Evolutionary conservation across 192 early-diverging fungal genomes (phyloP).

Genomic region (Coemansia sp.): DNA sequence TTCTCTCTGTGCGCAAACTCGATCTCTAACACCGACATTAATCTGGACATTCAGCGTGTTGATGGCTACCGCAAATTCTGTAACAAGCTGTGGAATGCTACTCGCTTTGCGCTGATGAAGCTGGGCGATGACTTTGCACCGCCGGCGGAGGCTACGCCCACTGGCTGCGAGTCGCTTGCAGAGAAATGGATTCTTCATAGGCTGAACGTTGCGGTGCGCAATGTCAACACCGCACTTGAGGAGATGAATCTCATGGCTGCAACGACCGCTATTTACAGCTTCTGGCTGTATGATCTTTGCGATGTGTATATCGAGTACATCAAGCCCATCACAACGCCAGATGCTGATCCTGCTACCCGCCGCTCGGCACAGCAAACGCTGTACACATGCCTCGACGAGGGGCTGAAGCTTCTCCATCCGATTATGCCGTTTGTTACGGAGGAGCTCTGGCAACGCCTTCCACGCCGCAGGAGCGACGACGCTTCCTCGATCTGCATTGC

Average conservation of each 20-base stretch:
- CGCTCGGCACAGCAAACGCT: constrained; percentile 79
- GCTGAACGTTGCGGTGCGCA: constrained; percentile 77
- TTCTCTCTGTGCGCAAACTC: constrained; percentile 80
- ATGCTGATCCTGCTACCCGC: constrained; percentile 57
- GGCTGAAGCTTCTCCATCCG: constrained; percentile 90
- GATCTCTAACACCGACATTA: constrained; percentile 80
- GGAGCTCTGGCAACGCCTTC: constrained; percentile 96
- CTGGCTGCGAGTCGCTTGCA: constrained; percentile 82
- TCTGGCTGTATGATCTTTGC: constrained; percentile 97
- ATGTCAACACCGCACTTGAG: constrained; percentile 72
- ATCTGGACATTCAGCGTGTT: constrained; percentile 92
- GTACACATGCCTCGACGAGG: constrained; percentile 92
- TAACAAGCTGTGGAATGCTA: constrained; percentile 99
- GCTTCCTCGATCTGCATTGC: constrained; percentile 71
- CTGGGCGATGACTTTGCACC: constrained; percentile 87
- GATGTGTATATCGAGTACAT: constrained; percentile 94
- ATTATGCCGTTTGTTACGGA: constrained; percentile 99
- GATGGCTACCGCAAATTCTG: constrained; percentile 99
- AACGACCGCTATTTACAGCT: constrained; percentile 81
- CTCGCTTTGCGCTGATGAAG: constrained; percentile 93
- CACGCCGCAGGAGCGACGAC: constrained; percentile 64
- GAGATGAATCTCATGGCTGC: constrained; percentile 91
- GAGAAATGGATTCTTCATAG: constrained; percentile 93
- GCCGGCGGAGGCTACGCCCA: constrained; percentile 48
- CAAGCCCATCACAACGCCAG: constrained; percentile 80